A percentile compares a stretch with the other conserved stretches of the same genome.
phyloP scores from a whole-genome alignment of 305 asterid genomes.

The Stenogyne calaminthoides region DNA sequence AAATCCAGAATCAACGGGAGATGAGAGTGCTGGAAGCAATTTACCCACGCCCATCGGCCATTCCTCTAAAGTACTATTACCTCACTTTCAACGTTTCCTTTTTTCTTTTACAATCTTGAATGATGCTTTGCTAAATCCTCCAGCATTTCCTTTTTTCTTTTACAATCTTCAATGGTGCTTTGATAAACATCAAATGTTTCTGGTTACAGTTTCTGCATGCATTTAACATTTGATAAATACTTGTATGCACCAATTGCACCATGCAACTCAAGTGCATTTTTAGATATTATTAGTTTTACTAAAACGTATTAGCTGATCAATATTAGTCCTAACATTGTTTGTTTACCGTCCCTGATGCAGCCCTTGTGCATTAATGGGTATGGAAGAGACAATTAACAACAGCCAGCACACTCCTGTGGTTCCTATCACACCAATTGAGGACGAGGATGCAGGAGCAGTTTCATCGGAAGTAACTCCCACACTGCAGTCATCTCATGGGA shows the following conservation, averaged over 20 bases:
- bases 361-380: conserved; percentile 42
- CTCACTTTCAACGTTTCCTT: conserved; percentile 28
- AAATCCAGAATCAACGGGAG: conserved; percentile 63
- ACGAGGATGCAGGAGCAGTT: conserved; percentile 51
- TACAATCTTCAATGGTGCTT: neutral
- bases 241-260: too few relatives aligned
- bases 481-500: conserved; percentile 21
- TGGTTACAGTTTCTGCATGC: neutral
- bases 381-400: conserved; percentile 38
- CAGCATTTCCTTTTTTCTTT: conserved; percentile 20
- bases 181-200: conserved; percentile 1
- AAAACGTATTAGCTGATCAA: too few relatives aligned
- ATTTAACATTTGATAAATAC: neutral
- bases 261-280: too few relatives aligned
- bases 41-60: conserved; percentile 84
- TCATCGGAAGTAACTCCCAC: conserved; percentile 33
- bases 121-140: neutral
- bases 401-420: conserved; percentile 49
- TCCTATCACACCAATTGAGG: conserved; percentile 84
- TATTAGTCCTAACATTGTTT: neutral
- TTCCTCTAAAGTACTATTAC: conserved; percentile 61
- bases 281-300: too few relatives aligned
- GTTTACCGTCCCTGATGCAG: conserved; percentile 41
- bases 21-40: conserved; percentile 85
- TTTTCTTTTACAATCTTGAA: neutral